Evolutionary conservation across 306 rosid genomes (phyloP), one percentile per base, ranked within the genome.

Genomic region (Trichosanthes cucumerina): DNA sequence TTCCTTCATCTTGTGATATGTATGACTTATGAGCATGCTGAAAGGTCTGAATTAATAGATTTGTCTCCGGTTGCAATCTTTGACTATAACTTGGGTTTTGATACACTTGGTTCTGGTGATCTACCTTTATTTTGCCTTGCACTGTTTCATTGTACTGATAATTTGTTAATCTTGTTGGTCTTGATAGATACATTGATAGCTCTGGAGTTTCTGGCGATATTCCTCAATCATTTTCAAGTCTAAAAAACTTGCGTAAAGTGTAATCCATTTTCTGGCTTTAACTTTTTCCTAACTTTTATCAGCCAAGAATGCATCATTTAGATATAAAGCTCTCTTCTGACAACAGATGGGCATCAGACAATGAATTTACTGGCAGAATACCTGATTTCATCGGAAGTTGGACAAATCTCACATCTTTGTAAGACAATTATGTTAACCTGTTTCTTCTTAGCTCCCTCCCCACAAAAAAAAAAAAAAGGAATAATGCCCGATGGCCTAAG

Each of bases 341-440:
- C n/a, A 66, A 83, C 89, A 92, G 98, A 76, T 87, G 89, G 91
- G 94, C 91, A 79, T 89, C 94, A 5, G 94, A 89, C 79, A 77
- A 3, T 75, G 88, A 83, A 80, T 81, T 90, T 84, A 89, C 85
- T 2, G 96, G 96, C 49, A 79, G 64, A 49, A 89, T 91, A 80
- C 98, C 96, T 5, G 89, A 88, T 79, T 93, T 93, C 85, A 86
- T 93, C 70, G 94, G 96, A 77, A 88, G 60, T 78, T 93, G 86
- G 91, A 28, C 90, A 62, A 86, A 86, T 82, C 96, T 93, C 78
- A 59, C 50, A 53, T 0, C 11, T 81, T 84, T 93, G 98, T 93
- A 89, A 90, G 98, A 76, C 38, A 77, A 77, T 46, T 73, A 33
- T 70, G 65, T 26, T 16, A 12, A 0, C 10, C 23, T 36, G 15